Evolutionary conservation across 176 grass and related monocot species (phyloP).

Genomic region (Cocos nucifera): DNA sequence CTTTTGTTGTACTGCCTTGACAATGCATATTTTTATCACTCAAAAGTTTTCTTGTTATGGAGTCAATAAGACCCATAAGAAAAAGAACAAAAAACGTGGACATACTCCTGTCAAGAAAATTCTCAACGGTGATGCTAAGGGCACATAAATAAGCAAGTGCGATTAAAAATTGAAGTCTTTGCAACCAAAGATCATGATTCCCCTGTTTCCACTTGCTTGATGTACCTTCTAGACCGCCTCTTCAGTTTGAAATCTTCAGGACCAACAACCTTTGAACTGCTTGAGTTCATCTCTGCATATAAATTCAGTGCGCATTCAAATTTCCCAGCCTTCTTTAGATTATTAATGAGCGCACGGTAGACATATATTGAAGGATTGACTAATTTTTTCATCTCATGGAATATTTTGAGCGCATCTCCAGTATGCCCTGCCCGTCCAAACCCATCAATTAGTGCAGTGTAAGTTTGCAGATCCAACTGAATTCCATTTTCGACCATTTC

Average conservation of each 20-base stretch:
- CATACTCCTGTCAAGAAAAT: no score
- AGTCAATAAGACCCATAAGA: no score
- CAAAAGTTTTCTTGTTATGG: no score
- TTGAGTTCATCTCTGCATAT: slow-evolving; percentile 53
- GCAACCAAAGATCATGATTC: background rate
- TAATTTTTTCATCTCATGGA: slow-evolving; percentile 56
- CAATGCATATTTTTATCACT: no score
- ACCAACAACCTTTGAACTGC: slow-evolving; percentile 38
- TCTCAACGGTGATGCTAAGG: no score
- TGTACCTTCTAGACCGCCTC: slow-evolving; percentile 22
- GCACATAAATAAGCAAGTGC: no score
- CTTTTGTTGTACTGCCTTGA: no score
- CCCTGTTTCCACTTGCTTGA: slow-evolving; percentile 15
- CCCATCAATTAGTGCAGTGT: slow-evolving; percentile 60
- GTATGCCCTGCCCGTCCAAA: slow-evolving; percentile 58
- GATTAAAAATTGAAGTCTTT: no score
- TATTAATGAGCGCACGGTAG: slow-evolving; percentile 60
- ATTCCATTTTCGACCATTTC: slow-evolving; percentile 67
- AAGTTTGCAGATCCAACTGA: slow-evolving; percentile 60
- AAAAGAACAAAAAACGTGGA: no score
- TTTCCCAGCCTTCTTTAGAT: slow-evolving; percentile 46
- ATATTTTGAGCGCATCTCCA: slow-evolving; percentile 44
- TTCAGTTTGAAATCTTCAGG: slow-evolving; percentile 57
- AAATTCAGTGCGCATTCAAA: slow-evolving; percentile 55
- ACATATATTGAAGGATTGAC: slow-evolving; percentile 64